phyloP scores from a whole-genome alignment of 805 yeast species.

The Ogataea degrootiae region DNA sequence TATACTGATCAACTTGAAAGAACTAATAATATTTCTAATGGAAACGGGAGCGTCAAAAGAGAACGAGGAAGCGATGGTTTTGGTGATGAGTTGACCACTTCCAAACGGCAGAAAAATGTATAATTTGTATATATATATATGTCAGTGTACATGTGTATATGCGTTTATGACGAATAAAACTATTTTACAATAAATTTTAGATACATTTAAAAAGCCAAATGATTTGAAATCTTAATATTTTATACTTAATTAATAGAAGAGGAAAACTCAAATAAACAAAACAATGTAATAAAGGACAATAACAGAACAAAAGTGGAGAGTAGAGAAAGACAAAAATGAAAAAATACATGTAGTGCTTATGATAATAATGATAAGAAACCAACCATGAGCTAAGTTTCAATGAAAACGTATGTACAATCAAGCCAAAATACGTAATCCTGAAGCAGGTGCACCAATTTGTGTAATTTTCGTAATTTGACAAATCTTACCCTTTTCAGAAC shows the following conservation, averaged over 20 bases:
- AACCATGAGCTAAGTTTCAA: neutral
- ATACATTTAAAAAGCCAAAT: no score
- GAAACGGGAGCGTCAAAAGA: neutral
- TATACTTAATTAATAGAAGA: neutral
- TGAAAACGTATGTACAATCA: slow-evolving; percentile 2
- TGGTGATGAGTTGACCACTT: neutral
- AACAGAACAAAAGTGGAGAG: neutral
- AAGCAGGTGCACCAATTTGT: slow-evolving; percentile 83
- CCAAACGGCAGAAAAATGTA: no score
- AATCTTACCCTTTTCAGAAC: slow-evolving; percentile 69
- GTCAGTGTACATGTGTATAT: no score
- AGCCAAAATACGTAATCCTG: slow-evolving; percentile 65
- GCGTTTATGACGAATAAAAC: no score
- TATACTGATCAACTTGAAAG: slow-evolving; percentile 1
- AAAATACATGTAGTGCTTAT: no score
- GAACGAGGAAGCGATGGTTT: neutral
- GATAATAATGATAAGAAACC: neutral
- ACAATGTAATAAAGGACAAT: neutral
- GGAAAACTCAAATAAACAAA: neutral
- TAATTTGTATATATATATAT: no score
- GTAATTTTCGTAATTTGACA: slow-evolving; percentile 76
- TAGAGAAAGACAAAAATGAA: slow-evolving; percentile 1
- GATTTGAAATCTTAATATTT: no score
- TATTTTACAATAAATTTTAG: no score
- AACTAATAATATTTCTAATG: no score